Evolutionary conservation across 73 alveolate genomes (phyloP), one percentile per base, ranked within the genome.

Genomic region (Stentor roeselii): DNA sequence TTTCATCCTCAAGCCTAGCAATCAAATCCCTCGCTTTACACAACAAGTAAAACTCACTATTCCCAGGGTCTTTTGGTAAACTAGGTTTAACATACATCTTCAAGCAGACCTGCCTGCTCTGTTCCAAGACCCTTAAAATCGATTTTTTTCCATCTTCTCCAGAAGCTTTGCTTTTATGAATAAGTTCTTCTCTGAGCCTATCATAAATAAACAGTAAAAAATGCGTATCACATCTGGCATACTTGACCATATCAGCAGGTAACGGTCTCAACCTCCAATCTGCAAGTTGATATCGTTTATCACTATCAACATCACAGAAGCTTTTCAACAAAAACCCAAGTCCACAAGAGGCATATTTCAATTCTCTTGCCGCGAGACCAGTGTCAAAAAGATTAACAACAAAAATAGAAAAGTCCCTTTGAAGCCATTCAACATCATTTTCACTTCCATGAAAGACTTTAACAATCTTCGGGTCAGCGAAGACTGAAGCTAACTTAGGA

Each of bases 151-250:
- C 42, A 32, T n/a, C 42, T 21, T 21, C 21, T 1, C 37, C 37
- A 14, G 34, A 27, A 67, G 15, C 34, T 40, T 27, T 67, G 11
- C 60, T 35, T 40, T 76, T 76, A n/a, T 39, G 84, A 14, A 76
- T 39, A 21, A 94, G 86, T 37, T 94, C 89, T 77, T 87, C 84
- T 94, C 85, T 92, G 78, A 94, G 85, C 76, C 86, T 90, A 87
- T 97, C 99, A 83, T 97, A 97, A 27, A 97, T 96, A 83, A 91
- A 96, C 50, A 94, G 95, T 78, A 97, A 78, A 90, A 93, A 97
- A 85, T 96, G 99, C 3, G 99, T 97, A 88, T 97, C 99, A 78
- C 83, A 88, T 90, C 98, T 93, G 39, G 99, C 99, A 89, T 97
- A 97, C 75, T 94, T 92, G 14, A 94, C 76, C 99, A 96, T 93